Conservation (phyloP, 495 filamentous ascomycete species). For the Lasiosphaeria ovina region DNA sequence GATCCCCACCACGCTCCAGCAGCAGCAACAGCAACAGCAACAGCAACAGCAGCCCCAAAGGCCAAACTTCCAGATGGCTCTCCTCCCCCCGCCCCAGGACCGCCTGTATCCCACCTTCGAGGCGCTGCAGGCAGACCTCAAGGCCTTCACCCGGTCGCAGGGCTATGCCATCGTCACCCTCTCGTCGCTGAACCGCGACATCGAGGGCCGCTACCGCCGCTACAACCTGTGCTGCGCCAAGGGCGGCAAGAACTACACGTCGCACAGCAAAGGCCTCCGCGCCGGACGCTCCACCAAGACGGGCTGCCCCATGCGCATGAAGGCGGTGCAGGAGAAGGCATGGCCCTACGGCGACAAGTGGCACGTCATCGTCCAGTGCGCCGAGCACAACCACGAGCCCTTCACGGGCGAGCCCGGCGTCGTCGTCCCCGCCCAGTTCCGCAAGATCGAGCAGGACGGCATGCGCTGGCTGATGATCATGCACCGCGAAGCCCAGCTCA, state of each 20-base stretch:
- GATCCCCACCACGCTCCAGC: slow-evolving; percentile 1
- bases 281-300: slow-evolving; percentile 32
- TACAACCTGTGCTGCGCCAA: slow-evolving; percentile 39
- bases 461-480: slow-evolving; percentile 37
- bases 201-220: slow-evolving; percentile 32
- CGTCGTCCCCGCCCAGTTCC: slow-evolving; percentile 34
- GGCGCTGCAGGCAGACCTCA: slow-evolving; percentile 26
- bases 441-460: slow-evolving; percentile 37
- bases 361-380: slow-evolving; percentile 35
- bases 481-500: slow-evolving; percentile 35
- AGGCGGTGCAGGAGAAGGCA: slow-evolving; percentile 34
- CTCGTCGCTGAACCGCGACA: slow-evolving; percentile 34
- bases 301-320: slow-evolving; percentile 36
- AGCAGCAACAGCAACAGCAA: slow-evolving; percentile 19
- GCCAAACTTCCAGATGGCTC: slow-evolving; percentile 34
- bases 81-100: slow-evolving; percentile 34
- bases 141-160: slow-evolving; percentile 31
- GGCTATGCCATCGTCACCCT: slow-evolving; percentile 35
- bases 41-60: slow-evolving; percentile 16
- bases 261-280: slow-evolving; percentile 31
- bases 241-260: slow-evolving; percentile 36
- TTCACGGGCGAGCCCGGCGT: slow-evolving; percentile 34
- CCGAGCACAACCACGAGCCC: slow-evolving; percentile 38
- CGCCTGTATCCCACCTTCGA: slow-evolving; percentile 32
- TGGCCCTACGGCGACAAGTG: slow-evolving; percentile 39